Evolutionary conservation across 495 filamentous ascomycete genomes (phyloP).

Genomic region (Talaromyces thailandensis): DNA sequence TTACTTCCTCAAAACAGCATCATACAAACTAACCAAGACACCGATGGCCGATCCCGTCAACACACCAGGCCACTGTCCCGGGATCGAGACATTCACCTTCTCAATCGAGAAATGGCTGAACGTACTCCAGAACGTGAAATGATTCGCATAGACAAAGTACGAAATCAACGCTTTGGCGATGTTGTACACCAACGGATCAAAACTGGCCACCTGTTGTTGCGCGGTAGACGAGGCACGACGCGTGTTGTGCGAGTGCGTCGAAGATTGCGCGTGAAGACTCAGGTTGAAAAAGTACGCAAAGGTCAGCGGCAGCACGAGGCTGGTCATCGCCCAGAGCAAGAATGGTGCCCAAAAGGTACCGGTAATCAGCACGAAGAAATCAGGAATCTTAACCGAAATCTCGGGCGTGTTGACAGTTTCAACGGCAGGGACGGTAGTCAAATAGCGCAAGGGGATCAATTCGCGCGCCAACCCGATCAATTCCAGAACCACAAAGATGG

Average conservation of each 20-base stretch:
- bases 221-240: constrained; percentile 7
- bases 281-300: constrained; percentile 86
- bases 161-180: constrained; percentile 73
- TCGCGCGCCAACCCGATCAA: constrained; percentile 37
- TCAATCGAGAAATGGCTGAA: constrained; percentile 48
- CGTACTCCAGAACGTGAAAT: constrained; percentile 55
- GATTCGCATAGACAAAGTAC: constrained; percentile 67
- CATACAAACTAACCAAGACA: constrained; percentile 64
- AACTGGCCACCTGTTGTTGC: constrained; percentile 36
- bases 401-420: constrained; percentile 23
- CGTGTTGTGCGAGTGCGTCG: constrained; percentile 12
- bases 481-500: constrained; percentile 53
- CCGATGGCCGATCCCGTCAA: constrained; percentile 65
- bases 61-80: constrained; percentile 62
- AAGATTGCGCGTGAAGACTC: constrained; percentile 34
- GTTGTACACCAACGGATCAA: constrained; percentile 85
- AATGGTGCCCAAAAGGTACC: constrained; percentile 74
- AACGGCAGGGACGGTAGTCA: constrained; percentile 60
- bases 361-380: constrained; percentile 74
- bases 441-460: constrained; percentile 52
- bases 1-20: constrained; percentile 72
- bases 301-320: constrained; percentile 55
- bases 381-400: constrained; percentile 60
- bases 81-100: constrained; percentile 56
- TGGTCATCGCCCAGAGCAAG: constrained; percentile 67